These are phyloP conservation scores for Neonothopanus nambi DNA, from an alignment of 1,284 basidiomycete genomes.

Conservation along the genomic window DNA sequence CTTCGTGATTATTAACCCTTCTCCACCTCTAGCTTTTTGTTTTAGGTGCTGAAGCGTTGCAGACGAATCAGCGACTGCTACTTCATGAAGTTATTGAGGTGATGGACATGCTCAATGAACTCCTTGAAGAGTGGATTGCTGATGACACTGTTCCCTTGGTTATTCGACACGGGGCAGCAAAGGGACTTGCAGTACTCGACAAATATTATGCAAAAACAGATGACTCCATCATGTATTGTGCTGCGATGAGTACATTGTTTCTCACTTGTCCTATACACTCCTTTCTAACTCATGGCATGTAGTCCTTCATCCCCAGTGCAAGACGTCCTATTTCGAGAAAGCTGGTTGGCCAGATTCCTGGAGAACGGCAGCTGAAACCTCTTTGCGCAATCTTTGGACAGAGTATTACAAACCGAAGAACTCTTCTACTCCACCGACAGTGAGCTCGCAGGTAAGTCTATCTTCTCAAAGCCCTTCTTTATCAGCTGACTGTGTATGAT, in stretches of 20 bases:
- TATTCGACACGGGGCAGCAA: conserved; percentile 11
- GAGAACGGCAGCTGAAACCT: conserved; percentile 12
- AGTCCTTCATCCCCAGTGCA: conserved; percentile 16
- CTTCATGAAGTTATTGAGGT: conserved; percentile 16
- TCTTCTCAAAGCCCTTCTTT: too few species aligned
- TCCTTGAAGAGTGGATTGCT: conserved; percentile 8
- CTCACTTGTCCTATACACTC: too few species aligned
- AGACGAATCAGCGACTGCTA: too few species aligned
- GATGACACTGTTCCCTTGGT: background rate
- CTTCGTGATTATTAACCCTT: too few species aligned
- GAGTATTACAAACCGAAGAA: conserved; percentile 10
- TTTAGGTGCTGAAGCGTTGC: too few species aligned
- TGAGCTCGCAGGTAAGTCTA: too few species aligned
- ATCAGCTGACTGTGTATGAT: too few species aligned
- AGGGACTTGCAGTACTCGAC: conserved; percentile 16
- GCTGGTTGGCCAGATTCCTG: conserved; percentile 12
- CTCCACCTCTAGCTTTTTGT: too few species aligned
- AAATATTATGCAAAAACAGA: conserved; percentile 24
- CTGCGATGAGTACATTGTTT: too few species aligned
- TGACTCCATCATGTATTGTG: conserved; percentile 20
- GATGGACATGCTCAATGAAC: conserved; percentile 13
- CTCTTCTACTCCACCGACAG: too few species aligned
- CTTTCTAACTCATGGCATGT: too few species aligned
- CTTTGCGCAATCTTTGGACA: conserved; percentile 9
- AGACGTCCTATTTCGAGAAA: conserved; percentile 13